These are phyloP conservation scores for Musa balbisiana DNA, from an alignment of 202 grass and related monocot species.

Conservation along the genomic window DNA sequence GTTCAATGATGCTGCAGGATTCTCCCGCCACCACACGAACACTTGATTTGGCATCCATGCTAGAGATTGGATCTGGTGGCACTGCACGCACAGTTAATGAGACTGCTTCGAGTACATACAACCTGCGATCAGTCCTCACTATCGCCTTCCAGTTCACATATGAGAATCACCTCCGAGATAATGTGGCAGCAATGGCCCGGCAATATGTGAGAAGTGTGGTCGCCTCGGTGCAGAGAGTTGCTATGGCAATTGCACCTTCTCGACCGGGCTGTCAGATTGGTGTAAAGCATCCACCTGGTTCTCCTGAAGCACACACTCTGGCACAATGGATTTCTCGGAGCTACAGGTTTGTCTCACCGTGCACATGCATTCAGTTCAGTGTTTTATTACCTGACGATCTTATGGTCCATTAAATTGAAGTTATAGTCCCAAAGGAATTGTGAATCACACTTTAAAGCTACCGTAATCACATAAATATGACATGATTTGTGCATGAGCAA, in stretches of 20 bases:
- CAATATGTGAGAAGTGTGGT: constrained; percentile 77
- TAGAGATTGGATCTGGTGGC: constrained; percentile 63
- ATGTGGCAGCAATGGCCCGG: constrained; percentile 66
- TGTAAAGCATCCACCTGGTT: constrained; percentile 56
- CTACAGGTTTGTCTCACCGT: constrained; percentile 52
- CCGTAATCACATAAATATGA: no score
- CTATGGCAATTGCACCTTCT: constrained; percentile 78
- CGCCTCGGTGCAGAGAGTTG: constrained; percentile 77
- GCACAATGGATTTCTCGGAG: constrained; percentile 69
- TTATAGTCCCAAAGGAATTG: no score
- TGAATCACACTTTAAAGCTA: no score
- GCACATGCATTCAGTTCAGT: constrained; percentile 12
- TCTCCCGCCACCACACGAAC: constrained; percentile 42
- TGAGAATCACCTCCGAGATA: constrained; percentile 76
- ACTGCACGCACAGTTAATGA: constrained; percentile 27
- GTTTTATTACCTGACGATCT: background rate
- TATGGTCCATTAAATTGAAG: no score
- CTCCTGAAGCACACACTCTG: constrained; percentile 69
- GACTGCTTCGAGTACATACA: background rate
- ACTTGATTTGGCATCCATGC: constrained; percentile 71
- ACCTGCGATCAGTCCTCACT: constrained; percentile 64
- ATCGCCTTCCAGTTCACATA: constrained; percentile 92
- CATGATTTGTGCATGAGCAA: background rate
- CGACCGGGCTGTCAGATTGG: constrained; percentile 44
- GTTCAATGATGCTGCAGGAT: background rate